Evolutionary conservation across 768 basidiomycete species (phyloP).

Genomic region (Termitomyces sp.): DNA sequence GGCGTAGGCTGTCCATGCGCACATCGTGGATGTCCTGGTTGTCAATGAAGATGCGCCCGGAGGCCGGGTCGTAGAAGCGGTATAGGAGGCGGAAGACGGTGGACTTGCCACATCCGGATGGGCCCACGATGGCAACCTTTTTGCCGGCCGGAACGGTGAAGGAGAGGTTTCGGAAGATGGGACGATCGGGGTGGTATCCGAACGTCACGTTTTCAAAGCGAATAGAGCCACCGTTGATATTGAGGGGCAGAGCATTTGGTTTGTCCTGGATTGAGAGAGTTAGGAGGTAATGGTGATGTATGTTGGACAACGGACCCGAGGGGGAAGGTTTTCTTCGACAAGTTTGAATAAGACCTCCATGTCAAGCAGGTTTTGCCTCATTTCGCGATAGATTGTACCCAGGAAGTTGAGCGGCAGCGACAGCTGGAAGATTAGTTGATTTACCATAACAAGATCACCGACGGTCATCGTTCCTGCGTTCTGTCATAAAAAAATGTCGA

Average conservation of each 20-base stretch:
- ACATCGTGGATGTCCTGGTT: conserved; percentile 80
- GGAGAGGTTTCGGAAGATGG: conserved; percentile 83
- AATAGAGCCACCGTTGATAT: conserved; percentile 79
- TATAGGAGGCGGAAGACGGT: conserved; percentile 93
- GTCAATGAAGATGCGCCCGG: conserved; percentile 82
- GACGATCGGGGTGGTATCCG: conserved; percentile 86
- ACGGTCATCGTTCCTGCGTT: conserved; percentile 92
- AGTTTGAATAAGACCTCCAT: conserved; percentile 96
- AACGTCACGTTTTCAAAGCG: conserved; percentile 91
- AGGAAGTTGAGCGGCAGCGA: conserved; percentile 96
- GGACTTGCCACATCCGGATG: conserved; percentile 96
- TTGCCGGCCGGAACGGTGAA: conserved; percentile 95
- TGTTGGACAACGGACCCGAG: conserved; percentile 36
- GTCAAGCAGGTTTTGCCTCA: conserved; percentile 92
- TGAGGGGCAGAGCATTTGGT: conserved; percentile 60
- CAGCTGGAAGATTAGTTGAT: conserved; percentile 96
- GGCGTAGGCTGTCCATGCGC: conserved; percentile 66
- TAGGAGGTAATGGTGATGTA: neutral
- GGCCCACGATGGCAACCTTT: conserved; percentile 96
- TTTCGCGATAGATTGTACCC: conserved; percentile 95
- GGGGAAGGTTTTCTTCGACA: conserved; percentile 72
- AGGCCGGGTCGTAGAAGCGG: conserved; percentile 85
- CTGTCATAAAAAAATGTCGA: neutral
- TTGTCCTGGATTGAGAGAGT: conserved; percentile 47
- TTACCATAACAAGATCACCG: conserved; percentile 98